A percentile compares a stretch with the other conserved stretches of the same genome.
Conservation (phyloP, 1,139 yeast genomes). For the Spathaspora sp. region DNA sequence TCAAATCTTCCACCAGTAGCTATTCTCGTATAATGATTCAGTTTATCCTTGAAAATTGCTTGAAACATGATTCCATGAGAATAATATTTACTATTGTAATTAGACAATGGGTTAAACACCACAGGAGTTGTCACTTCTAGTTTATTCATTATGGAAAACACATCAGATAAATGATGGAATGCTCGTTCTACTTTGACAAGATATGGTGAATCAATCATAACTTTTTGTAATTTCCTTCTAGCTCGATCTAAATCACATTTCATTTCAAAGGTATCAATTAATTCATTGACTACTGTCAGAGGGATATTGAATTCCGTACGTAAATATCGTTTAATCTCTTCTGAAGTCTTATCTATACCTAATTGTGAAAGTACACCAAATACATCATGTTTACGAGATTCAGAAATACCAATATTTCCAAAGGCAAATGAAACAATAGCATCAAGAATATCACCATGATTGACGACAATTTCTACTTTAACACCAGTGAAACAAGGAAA, state of each 20-base stretch:
- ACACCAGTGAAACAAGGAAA: constrained; percentile 56
- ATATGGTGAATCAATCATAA: constrained; percentile 76
- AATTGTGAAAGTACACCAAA: constrained; percentile 71
- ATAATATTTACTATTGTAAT: constrained; percentile 78
- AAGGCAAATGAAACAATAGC: constrained; percentile 63
- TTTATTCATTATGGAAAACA: constrained; percentile 51
- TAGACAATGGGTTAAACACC: constrained; percentile 68
- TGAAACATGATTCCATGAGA: constrained; percentile 85
- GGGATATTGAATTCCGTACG: constrained; percentile 74
- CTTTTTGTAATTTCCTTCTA: constrained; percentile 56
- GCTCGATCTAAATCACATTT: constrained; percentile 66
- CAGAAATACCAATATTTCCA: constrained; percentile 67
- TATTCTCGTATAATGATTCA: constrained; percentile 43
- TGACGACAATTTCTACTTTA: constrained; percentile 53
- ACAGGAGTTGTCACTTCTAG: constrained; percentile 47
- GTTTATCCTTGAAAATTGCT: constrained; percentile 63
- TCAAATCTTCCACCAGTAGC: constrained; percentile 97
- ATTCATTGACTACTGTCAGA: constrained; percentile 76
- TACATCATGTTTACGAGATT: constrained; percentile 65
- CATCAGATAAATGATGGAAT: constrained; percentile 56
- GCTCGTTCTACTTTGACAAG: constrained; percentile 62
- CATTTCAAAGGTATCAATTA: constrained; percentile 75
- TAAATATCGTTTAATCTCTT: constrained; percentile 63
- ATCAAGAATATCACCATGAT: constrained; percentile 78
- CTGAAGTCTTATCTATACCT: constrained; percentile 67